Percentiles rank a stretch among this genome's conserved stretches.
These are phyloP conservation scores for Vararia minispora DNA, from an alignment of 768 basidiomycete genomes.

Conservation along the genomic window DNA sequence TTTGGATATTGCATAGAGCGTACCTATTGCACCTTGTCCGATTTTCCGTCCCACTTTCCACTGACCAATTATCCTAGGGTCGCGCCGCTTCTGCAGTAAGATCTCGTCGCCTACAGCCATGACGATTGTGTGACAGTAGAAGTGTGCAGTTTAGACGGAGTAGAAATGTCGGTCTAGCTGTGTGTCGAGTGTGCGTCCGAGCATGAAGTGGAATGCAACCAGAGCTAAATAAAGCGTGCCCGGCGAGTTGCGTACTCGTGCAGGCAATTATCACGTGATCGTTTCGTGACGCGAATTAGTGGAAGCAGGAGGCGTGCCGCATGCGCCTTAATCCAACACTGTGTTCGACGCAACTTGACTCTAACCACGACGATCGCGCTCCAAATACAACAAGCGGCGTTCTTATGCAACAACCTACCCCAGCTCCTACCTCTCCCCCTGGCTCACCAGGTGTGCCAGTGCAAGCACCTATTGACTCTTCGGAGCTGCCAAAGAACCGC, in stretches of 20 bases:
- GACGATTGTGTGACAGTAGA: no score
- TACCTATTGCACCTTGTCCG: slow-evolving; percentile 43
- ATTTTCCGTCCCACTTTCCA: slow-evolving; percentile 48
- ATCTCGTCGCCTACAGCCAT: no score
- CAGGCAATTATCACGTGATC: no score
- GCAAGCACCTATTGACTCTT: slow-evolving; percentile 25
- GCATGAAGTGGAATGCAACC: no score
- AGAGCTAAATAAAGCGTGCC: no score
- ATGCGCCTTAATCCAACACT: slow-evolving; percentile 4
- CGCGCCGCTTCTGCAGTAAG: slow-evolving; percentile 20
- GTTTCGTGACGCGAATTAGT: no score
- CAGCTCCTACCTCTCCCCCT: slow-evolving; percentile 51
- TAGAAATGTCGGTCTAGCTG: no score
- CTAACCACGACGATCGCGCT: neutral
- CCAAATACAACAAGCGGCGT: neutral
- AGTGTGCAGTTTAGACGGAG: no score
- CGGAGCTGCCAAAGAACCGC: slow-evolving; percentile 50
- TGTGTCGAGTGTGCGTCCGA: no score
- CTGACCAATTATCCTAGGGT: slow-evolving; percentile 34
- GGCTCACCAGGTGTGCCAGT: slow-evolving; percentile 25
- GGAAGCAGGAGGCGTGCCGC: slow-evolving; percentile 9
- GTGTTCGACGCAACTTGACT: neutral
- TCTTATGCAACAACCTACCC: slow-evolving; percentile 35
- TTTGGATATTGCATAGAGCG: slow-evolving; percentile 6
- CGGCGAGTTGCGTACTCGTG: no score